phyloP scores from a whole-genome alignment of 495 filamentous ascomycete genomes.

The Neurospora sp. region DNA sequence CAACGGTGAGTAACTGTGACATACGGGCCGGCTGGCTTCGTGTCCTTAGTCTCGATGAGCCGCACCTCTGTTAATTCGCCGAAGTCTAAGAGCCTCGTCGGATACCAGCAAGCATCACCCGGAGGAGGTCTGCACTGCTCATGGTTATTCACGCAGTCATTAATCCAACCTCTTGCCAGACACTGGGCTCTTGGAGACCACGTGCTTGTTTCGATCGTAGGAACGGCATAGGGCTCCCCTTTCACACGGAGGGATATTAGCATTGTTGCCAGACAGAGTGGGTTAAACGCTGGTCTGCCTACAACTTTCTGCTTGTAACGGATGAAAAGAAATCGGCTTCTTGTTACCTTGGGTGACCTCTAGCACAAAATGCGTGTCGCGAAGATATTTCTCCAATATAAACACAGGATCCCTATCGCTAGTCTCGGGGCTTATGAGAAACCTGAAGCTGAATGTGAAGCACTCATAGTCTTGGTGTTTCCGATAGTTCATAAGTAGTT shows the following conservation, averaged over 20 bases:
- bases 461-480: neutral
- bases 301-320: neutral
- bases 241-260: neutral
- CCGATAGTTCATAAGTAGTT: neutral
- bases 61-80: neutral
- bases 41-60: neutral
- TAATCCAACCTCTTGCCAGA: neutral
- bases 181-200: neutral
- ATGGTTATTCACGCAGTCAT: neutral
- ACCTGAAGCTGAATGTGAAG: neutral
- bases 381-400: rapidly evolving
- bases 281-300: neutral
- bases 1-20: conserved; percentile 1
- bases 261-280: neutral
- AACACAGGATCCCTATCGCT: rapidly evolving
- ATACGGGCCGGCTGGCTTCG: neutral
- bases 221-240: neutral
- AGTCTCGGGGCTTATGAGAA: neutral
- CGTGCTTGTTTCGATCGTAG: neutral
- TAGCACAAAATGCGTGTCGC: neutral
- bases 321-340: neutral
- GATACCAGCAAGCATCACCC: neutral
- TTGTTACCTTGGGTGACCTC: neutral
- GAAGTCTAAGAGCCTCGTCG: neutral
- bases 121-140: neutral